A percentile compares a stretch with the other conserved stretches of the same genome.
Evolutionary conservation across 2,329 filamentous ascomycete genomes (phyloP).

Genomic region (Apiospora hydei): DNA sequence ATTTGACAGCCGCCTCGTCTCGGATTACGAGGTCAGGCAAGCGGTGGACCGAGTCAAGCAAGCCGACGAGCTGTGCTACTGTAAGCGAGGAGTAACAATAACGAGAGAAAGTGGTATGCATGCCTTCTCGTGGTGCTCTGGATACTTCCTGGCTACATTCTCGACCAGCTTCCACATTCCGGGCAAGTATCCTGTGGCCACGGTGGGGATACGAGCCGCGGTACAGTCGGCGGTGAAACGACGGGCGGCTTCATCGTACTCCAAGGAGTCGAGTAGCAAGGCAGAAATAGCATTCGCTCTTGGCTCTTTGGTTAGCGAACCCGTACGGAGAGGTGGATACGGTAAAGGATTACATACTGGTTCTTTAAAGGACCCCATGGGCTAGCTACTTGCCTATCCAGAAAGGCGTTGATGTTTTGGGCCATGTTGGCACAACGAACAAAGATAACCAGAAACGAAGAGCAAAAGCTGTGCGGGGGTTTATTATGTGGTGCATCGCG

Average conservation of each 20-base stretch:
- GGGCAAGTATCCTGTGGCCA: conserved; percentile 18
- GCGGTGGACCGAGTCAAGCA: conserved; percentile 26
- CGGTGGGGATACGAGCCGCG: conserved; percentile 21
- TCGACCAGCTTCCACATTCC: conserved; percentile 27
- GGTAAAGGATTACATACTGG: no score
- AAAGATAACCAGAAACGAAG: no score
- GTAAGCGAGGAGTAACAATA: conserved; percentile 12
- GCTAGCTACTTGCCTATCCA: no score
- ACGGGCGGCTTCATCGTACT: conserved; percentile 26
- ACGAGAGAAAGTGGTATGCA: neutral
- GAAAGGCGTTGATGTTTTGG: no score
- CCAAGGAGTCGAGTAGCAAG: conserved; percentile 25
- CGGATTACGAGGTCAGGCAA: conserved; percentile 26
- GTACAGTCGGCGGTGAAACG: conserved; percentile 26
- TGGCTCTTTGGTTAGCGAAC: neutral
- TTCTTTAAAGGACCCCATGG: no score
- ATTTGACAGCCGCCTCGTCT: conserved; percentile 28
- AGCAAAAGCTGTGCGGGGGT: no score
- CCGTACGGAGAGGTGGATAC: no score
- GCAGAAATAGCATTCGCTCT: conserved; percentile 27
- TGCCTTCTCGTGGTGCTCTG: conserved; percentile 29
- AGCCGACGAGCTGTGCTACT: conserved; percentile 24
- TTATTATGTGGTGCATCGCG: no score
- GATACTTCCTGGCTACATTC: conserved; percentile 28
- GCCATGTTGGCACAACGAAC: no score